Evolutionary conservation across 176 grass and related monocot genomes (phyloP).

Genomic region (Juncus inflexus): DNA sequence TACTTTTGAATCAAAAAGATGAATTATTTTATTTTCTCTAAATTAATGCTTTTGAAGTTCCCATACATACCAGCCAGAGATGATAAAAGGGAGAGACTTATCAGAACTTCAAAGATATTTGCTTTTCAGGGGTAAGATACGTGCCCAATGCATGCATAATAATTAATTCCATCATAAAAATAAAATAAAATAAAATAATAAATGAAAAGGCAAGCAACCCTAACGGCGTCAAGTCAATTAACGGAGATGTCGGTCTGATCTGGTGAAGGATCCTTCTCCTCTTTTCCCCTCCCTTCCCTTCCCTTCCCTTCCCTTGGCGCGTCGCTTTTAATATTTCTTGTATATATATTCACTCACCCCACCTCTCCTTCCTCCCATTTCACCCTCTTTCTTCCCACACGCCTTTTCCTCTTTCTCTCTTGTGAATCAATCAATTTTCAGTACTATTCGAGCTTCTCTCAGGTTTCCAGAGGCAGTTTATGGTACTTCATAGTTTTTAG

Average conservation of each 20-base stretch:
- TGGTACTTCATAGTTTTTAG: not conserved
- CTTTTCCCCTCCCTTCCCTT: not conserved
- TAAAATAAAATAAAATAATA: not conserved
- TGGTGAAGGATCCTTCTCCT: slow-evolving; percentile 44
- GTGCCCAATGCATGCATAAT: no score
- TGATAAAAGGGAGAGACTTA: no score
- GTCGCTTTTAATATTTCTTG: not conserved
- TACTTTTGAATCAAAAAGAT: no score
- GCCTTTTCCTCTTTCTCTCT: not conserved
- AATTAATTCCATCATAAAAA: not conserved
- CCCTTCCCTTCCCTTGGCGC: not conserved
- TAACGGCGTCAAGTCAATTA: slow-evolving; percentile 30
- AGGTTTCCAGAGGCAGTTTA: slow-evolving; percentile 16
- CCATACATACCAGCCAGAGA: no score
- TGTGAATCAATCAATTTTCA: slow-evolving; percentile 10
- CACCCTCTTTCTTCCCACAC: not conserved
- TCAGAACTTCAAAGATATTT: no score
- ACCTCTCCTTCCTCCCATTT: slow-evolving; percentile 3
- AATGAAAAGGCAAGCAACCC: not conserved
- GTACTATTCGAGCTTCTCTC: not conserved
- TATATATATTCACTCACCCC: slow-evolving; percentile 16
- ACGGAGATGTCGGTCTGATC: slow-evolving; percentile 33
- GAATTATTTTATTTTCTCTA: no score
- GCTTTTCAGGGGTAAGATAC: no score
- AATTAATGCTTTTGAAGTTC: no score